These are phyloP conservation scores for Penicillium hesseltinei DNA, from an alignment of 2,329 filamentous ascomycete genomes.

Conservation along the genomic window DNA sequence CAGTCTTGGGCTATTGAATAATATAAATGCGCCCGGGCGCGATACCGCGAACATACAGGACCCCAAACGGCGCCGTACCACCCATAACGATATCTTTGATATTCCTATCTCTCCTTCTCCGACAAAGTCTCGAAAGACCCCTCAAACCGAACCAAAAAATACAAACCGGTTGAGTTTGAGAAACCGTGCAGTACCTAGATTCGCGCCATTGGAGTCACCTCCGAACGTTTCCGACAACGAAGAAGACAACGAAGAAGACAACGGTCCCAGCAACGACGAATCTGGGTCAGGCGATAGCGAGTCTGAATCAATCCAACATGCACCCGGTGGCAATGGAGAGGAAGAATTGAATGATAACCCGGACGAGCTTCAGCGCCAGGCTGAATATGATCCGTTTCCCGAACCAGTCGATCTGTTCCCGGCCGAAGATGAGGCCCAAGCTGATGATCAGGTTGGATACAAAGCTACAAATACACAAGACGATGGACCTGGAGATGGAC, in stretches of 20 bases:
- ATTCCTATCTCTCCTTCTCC: slow-evolving; percentile 10
- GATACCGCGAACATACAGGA: not conserved
- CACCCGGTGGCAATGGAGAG: not conserved
- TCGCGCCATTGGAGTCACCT: not conserved
- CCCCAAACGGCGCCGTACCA: slow-evolving; percentile 6
- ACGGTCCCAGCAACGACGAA: not conserved
- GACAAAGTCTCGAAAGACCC: not conserved
- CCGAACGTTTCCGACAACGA: not conserved
- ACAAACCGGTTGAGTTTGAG: not conserved
- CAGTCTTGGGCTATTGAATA: slow-evolving; percentile 12
- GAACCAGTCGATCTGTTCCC: not conserved
- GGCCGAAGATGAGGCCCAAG: not conserved
- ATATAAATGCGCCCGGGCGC: not conserved
- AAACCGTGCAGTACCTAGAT: not conserved
- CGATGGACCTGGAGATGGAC: not conserved
- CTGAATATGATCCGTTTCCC: not conserved
- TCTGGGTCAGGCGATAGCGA: not conserved
- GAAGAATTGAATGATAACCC: not conserved
- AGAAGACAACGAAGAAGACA: not conserved
- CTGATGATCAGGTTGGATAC: not conserved
- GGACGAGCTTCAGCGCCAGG: not conserved
- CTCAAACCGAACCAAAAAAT: slow-evolving; percentile 1
- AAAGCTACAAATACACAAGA: not conserved
- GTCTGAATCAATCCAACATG: not conserved
- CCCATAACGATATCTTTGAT: slow-evolving; percentile 6